phyloP scores from a whole-genome alignment of 2,329 filamentous ascomycete genomes.

The Penicillium sp. region DNA sequence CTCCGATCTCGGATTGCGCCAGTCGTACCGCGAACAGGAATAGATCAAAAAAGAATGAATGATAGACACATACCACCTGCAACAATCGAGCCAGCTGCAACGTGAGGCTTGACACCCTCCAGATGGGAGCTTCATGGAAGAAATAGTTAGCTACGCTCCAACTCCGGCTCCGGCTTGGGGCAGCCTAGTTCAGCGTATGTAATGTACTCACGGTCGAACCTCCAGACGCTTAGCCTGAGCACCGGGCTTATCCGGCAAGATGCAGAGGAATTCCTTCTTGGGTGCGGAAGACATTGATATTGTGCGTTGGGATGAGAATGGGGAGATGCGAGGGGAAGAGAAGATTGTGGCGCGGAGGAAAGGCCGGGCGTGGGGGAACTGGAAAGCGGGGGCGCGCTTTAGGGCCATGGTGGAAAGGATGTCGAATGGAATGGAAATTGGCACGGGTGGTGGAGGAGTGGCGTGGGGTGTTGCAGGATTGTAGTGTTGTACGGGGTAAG shows the following conservation, averaged over 20 bases:
- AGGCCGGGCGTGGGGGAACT: conserved; percentile 26
- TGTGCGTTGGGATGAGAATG: conserved; percentile 15
- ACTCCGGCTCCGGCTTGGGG: too few species aligned
- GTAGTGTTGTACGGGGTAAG: background rate
- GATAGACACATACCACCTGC: conserved; percentile 70
- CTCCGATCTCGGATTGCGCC: too few species aligned
- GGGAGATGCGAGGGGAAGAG: conserved; percentile 5
- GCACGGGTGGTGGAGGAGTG: too few species aligned
- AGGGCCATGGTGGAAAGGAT: conserved; percentile 1
- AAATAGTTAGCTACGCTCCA: conserved; percentile 1
- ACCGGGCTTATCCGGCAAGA: conserved; percentile 69
- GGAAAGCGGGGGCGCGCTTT: conserved; percentile 22
- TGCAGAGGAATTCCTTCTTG: conserved; percentile 69
- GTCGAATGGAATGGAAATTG: background rate
- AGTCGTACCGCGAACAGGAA: too few species aligned
- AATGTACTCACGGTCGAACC: conserved; percentile 36
- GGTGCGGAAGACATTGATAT: conserved; percentile 33
- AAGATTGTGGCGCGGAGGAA: conserved; percentile 15
- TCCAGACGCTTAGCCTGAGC: conserved; percentile 64
- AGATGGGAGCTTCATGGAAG: conserved; percentile 57
- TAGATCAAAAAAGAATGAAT: conserved; percentile 2
- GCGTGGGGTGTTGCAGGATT: too few species aligned
- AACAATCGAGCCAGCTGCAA: conserved; percentile 63
- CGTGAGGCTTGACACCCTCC: conserved; percentile 55
- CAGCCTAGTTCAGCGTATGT: too few species aligned